Conservation (phyloP, 495 filamentous ascomycete genomes). For the Talaromyces borbonicus region DNA sequence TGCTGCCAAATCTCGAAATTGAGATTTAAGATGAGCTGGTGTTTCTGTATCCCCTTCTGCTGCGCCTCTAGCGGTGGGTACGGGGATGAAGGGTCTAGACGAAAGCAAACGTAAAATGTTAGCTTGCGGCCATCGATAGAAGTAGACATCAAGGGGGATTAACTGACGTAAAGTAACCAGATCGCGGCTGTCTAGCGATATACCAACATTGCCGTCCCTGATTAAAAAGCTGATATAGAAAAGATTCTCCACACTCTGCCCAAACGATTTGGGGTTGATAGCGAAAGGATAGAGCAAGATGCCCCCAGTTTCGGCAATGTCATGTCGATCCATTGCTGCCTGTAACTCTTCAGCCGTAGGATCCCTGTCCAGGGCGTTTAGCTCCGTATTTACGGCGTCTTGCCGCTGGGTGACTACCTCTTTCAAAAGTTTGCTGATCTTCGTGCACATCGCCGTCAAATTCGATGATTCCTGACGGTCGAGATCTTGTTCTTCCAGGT, state of each 20-base stretch:
- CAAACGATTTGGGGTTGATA: slow-evolving; percentile 81
- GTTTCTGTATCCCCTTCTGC: slow-evolving; percentile 46
- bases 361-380: slow-evolving; percentile 24
- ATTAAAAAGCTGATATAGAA: slow-evolving; percentile 96
- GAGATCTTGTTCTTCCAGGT: slow-evolving; percentile 61
- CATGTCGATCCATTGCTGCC: slow-evolving; percentile 41
- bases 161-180: slow-evolving; percentile 67
- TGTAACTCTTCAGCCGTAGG: slow-evolving; percentile 24
- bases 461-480: slow-evolving; percentile 63
- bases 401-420: slow-evolving; percentile 26
- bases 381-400: slow-evolving; percentile 20
- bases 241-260: slow-evolving; percentile 92
- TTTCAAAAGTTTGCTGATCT: slow-evolving; percentile 43
- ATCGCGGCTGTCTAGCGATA: slow-evolving; percentile 51
- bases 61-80: slow-evolving; percentile 36
- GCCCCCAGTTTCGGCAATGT: slow-evolving; percentile 52
- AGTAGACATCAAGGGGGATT: too few species aligned
- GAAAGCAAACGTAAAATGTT: slow-evolving; percentile 15
- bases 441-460: slow-evolving; percentile 57
- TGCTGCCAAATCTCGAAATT: slow-evolving; percentile 76
- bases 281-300: slow-evolving; percentile 74
- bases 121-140: neutral
- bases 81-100: slow-evolving; percentile 27
- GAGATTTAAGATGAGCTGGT: slow-evolving; percentile 76
- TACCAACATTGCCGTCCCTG: slow-evolving; percentile 65